Conservation (phyloP, 179 eudicot genomes). For the Spinacia oleracea region DNA sequence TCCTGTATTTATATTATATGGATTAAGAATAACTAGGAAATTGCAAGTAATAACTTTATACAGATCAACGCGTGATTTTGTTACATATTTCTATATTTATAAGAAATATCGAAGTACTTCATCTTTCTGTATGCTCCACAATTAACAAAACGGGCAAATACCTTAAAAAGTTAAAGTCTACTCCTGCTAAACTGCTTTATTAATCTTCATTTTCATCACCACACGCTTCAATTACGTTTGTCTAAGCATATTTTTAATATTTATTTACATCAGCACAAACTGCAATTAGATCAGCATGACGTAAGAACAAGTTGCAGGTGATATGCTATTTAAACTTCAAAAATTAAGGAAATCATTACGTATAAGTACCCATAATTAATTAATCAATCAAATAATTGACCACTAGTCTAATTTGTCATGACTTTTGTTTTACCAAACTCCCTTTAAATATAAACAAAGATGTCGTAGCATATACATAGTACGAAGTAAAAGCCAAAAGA, state of each 20-base stretch:
- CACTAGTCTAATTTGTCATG: constrained; percentile 10
- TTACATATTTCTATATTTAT: too few species aligned
- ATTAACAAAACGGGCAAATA: background rate
- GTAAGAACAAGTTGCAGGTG: constrained; percentile 20
- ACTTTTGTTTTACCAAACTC: background rate
- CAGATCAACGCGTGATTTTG: too few species aligned
- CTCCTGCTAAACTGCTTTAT: background rate
- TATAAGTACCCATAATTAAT: background rate
- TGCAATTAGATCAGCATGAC: constrained; percentile 32
- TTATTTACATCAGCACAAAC: constrained; percentile 7
- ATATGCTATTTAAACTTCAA: background rate
- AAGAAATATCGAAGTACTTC: too few species aligned
- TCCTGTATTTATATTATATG: too few species aligned
- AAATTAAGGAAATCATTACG: background rate
- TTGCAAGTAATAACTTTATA: too few species aligned
- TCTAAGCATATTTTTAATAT: background rate
- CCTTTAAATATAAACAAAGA: background rate
- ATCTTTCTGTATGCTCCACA: too few species aligned
- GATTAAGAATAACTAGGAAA: too few species aligned
- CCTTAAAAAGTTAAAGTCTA: background rate
- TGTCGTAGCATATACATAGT: background rate
- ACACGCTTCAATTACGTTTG: constrained; percentile 13
- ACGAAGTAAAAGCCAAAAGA: too few species aligned
- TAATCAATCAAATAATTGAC: constrained; percentile 17
- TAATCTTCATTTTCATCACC: background rate